Percentiles rank a stretch among this genome's conserved stretches.
phyloP scores from a whole-genome alignment of 2,329 filamentous ascomycete genomes.

The Rhexocercosporidium sp. region DNA sequence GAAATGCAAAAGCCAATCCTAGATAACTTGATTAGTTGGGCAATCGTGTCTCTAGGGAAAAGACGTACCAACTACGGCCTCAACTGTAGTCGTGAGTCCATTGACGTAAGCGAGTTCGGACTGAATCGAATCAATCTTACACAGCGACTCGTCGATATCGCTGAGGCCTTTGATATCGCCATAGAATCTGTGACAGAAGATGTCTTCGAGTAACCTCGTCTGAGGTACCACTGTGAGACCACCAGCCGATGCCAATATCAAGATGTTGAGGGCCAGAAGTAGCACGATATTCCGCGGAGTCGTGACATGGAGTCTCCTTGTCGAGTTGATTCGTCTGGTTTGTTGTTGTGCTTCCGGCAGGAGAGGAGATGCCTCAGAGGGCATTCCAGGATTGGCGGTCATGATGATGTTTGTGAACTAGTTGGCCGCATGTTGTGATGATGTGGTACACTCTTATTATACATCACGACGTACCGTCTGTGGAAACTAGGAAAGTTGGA shows the following conservation, averaged over 20 bases:
- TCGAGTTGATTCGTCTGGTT: background rate
- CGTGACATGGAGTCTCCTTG: background rate
- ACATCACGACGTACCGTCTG: background rate
- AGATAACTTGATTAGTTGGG: background rate
- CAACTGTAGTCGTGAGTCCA: constrained; percentile 4
- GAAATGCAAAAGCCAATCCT: constrained; percentile 14
- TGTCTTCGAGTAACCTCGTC: constrained; percentile 4
- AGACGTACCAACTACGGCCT: constrained; percentile 13
- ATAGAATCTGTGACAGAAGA: constrained; percentile 11
- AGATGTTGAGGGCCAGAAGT: background rate
- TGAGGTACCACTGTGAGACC: constrained; percentile 1
- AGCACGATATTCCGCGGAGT: constrained; percentile 9
- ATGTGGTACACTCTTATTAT: background rate
- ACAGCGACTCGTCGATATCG: constrained; percentile 14
- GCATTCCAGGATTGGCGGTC: background rate
- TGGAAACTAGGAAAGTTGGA: constrained; percentile 2
- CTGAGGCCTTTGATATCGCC: constrained; percentile 3
- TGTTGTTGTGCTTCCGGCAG: background rate
- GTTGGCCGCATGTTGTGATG: background rate
- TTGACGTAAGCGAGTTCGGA: constrained; percentile 17
- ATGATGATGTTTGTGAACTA: background rate
- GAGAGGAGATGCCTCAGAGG: constrained; percentile 6
- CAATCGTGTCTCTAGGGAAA: background rate
- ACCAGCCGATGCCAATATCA: constrained; percentile 4
- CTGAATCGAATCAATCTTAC: constrained; percentile 14